Evolutionary conservation across 176 grass and related monocot species (phyloP), one percentile per base, ranked within the genome.

Genomic region (Bolboschoenus planiculmis): DNA sequence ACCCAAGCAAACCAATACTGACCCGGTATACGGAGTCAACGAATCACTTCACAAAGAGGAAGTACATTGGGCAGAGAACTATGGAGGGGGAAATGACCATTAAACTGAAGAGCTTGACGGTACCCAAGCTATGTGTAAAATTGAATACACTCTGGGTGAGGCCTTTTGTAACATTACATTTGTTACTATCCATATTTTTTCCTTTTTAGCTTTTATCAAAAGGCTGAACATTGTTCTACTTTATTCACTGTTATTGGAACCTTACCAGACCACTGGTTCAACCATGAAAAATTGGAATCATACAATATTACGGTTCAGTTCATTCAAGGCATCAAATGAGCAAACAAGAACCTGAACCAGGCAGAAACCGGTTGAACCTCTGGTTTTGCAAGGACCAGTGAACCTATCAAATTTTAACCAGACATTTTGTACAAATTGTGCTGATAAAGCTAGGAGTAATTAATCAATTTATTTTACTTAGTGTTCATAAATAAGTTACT

Each of bases 61-160:
- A 90, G 67, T n/a, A 72, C 47, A 62, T 89, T 48, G 89, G 90
- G 31, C 58, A 44, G 76, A 61, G 63, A 83, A 27, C 83, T 74
- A 35, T 63, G 55, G 94, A 94, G 55, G 90, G 90, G 73, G 87
- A 85, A 87, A 81, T 92, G 48, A 70, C 29, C 79, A 78, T 47
- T 80, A 87, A 86, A 70, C 66, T 94, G 88, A 80, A 90, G 73
- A 83, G 80, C 62, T 81, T 97, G 80, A 86, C 86, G 4, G 84
- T 90, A 16, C 68, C 67, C 34, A 92, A 92, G 83, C 85, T 97
- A 43, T 97, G 94, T 89, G 91, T 94, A 65, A 97, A 97, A 88
- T 90, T 97, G 43, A 97, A 94, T 82, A 92, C 94, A 20, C 88
- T 97, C 71, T 88, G 91, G 82, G 94, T 90, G 50, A 94, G 91